Evolutionary conservation across 2,329 filamentous ascomycete genomes (phyloP).

Genomic region (Dissoconium aciculare): DNA sequence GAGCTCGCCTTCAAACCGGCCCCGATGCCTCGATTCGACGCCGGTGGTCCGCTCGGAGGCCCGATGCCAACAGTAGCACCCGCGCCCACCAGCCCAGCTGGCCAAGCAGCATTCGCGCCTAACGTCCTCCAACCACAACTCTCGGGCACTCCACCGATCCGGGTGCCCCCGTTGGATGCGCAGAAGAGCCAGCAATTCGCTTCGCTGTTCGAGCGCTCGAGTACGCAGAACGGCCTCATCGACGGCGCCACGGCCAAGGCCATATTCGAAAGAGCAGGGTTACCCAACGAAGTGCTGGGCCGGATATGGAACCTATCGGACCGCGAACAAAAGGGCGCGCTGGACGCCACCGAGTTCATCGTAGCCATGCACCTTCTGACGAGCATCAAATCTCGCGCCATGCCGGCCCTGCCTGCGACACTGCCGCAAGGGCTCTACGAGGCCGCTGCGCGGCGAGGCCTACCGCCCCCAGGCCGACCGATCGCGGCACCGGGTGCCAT

Average conservation of each 20-base stretch:
- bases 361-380: constrained; percentile 96
- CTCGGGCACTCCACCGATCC: constrained; percentile 45
- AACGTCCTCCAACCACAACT: constrained; percentile 20
- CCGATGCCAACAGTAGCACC: constrained; percentile 6
- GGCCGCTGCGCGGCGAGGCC: constrained; percentile 59
- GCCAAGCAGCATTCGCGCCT: constrained; percentile 11
- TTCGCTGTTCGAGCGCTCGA: constrained; percentile 78
- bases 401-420: constrained; percentile 64
- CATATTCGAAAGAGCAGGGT: constrained; percentile 84
- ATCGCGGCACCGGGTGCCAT: constrained; percentile 40
- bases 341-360: constrained; percentile 83
- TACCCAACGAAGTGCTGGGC: constrained; percentile 83
- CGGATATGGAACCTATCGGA: constrained; percentile 93
- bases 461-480: constrained; percentile 26
- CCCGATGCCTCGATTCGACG: constrained; percentile 86
- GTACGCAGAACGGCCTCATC: constrained; percentile 59
- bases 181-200: constrained; percentile 86
- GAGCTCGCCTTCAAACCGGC: constrained; percentile 74
- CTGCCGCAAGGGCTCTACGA: constrained; percentile 81
- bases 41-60: constrained; percentile 35
- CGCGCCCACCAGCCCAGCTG: constrained; percentile 13
- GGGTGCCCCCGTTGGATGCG: constrained; percentile 74
- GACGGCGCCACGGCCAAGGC: constrained; percentile 61
- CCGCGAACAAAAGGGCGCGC: constrained; percentile 75
- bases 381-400: constrained; percentile 69